Evolutionary conservation across 73 alveolate genomes (phyloP).

Genomic region (Blepharisma japonicum): DNA sequence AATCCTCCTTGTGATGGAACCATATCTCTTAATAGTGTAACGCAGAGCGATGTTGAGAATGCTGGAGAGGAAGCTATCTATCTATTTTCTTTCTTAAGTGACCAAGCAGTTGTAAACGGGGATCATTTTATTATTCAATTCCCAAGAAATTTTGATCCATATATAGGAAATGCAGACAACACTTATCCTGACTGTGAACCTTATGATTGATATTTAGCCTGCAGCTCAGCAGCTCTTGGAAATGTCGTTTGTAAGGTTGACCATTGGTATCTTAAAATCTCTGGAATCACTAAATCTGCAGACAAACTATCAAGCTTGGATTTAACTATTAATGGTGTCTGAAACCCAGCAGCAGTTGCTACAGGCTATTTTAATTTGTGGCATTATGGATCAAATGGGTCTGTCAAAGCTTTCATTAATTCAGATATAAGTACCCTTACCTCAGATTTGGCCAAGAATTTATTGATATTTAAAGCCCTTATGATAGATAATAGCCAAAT

Average conservation of each 20-base stretch:
- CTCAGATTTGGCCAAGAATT: too few relatives aligned
- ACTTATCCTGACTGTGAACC: not conserved
- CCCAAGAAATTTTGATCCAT: not conserved
- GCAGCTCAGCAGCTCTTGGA: not conserved
- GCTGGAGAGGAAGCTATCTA: constrained; percentile 18
- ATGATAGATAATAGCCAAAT: too few relatives aligned
- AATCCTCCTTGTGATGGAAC: too few relatives aligned
- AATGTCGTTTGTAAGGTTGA: not conserved
- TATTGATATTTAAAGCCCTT: too few relatives aligned
- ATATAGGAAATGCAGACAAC: not conserved
- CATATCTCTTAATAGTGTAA: too few relatives aligned
- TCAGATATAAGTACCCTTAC: too few relatives aligned
- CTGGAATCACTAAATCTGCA: not conserved
- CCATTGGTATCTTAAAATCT: not conserved
- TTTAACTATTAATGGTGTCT: not conserved
- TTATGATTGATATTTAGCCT: not conserved
- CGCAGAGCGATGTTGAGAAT: too few relatives aligned
- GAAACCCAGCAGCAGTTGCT: not conserved
- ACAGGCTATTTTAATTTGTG: not conserved
- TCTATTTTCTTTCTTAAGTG: not conserved
- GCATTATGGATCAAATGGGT: too few relatives aligned
- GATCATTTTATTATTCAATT: not conserved
- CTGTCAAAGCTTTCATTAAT: too few relatives aligned
- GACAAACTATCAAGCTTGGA: not conserved
- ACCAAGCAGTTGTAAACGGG: not conserved